Conservation (phyloP, 164 flowering plant species). For the Vitis rotundifolia region DNA sequence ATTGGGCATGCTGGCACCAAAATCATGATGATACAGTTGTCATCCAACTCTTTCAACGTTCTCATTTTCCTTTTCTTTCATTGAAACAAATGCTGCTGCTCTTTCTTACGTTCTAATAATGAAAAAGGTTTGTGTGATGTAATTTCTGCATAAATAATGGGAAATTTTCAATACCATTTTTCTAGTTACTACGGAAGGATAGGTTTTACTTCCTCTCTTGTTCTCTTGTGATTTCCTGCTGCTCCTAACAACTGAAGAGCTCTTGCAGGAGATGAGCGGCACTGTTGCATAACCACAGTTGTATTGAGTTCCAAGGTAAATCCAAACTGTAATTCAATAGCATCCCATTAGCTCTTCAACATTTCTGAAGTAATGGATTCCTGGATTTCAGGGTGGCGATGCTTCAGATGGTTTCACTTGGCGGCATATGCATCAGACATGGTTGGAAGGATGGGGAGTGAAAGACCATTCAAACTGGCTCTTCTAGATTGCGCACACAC, state of each 20-base stretch:
- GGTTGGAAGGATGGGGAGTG: slow-evolving; percentile 40
- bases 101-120: not conserved
- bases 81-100: too few species aligned
- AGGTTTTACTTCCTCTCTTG: too few species aligned
- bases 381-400: slow-evolving; percentile 19
- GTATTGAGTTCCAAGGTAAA: slow-evolving; percentile 47
- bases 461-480: slow-evolving; percentile 34
- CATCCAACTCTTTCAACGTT: too few species aligned
- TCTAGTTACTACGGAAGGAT: too few species aligned
- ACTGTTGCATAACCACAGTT: slow-evolving; percentile 40
- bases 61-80: too few species aligned
- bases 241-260: not conserved
- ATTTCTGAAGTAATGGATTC: not conserved
- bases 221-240: not conserved
- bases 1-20: too few species aligned
- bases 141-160: too few species aligned
- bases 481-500: slow-evolving; percentile 22
- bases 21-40: too few species aligned
- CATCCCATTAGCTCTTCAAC: not conserved
- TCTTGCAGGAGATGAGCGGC: slow-evolving; percentile 46
- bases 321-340: not conserved
- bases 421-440: slow-evolving; percentile 65
- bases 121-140: too few species aligned
- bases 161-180: too few species aligned
- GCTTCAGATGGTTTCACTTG: slow-evolving; percentile 31